Conservation (phyloP, 768 basidiomycete species). For the Mrakia gelida region DNA sequence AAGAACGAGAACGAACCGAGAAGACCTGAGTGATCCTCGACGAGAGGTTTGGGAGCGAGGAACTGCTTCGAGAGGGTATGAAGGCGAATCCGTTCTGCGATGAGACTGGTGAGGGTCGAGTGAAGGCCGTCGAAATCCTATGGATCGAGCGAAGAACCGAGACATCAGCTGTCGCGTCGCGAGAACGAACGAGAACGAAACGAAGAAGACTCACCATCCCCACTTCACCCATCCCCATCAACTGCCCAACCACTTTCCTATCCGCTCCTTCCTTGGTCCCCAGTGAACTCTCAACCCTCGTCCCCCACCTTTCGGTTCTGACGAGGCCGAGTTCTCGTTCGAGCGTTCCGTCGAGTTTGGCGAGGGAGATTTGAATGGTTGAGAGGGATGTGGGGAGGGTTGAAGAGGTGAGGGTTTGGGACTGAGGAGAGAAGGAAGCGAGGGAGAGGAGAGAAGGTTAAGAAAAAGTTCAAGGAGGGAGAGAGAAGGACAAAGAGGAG, state of each 20-base stretch:
- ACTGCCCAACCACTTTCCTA: neutral
- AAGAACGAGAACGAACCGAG: too few species aligned
- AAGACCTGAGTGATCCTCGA: too few species aligned
- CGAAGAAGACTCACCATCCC: neutral
- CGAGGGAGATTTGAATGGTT: neutral
- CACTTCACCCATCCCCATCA: neutral
- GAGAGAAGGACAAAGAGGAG: too few species aligned
- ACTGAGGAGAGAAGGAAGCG: neutral
- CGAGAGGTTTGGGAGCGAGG: too few species aligned
- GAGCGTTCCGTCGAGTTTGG: neutral
- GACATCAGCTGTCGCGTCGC: too few species aligned
- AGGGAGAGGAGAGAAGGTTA: neutral
- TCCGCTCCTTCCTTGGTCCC: neutral
- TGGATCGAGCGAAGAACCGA: too few species aligned
- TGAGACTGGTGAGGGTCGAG: too few species aligned
- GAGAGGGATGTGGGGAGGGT: neutral
- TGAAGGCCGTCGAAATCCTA: too few species aligned
- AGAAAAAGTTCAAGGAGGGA: neutral
- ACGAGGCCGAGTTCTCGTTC: neutral
- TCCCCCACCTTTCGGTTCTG: neutral
- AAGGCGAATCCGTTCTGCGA: too few species aligned
- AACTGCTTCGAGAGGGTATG: too few species aligned
- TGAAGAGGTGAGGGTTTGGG: neutral
- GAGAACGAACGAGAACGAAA: neutral
- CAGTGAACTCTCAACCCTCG: neutral